These are phyloP conservation scores for Artemisia annua DNA, from an alignment of 129 eudicot species.

Conservation along the genomic window DNA sequence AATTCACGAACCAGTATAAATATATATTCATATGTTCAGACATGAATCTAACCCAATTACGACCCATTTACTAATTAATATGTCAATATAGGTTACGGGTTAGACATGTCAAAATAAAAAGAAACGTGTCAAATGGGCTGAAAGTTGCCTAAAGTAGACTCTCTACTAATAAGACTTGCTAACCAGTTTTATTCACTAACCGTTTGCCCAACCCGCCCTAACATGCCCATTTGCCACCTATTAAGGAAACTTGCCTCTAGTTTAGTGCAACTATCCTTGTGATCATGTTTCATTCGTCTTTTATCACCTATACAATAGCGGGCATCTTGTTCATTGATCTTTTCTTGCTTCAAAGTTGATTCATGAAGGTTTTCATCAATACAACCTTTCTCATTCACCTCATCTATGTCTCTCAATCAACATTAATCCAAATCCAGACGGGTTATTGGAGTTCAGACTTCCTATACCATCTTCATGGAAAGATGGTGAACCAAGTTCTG, in stretches of 20 bases:
- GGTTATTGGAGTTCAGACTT: too few relatives aligned
- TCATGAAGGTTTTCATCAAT: constrained; percentile 17
- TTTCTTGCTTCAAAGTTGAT: constrained; percentile 21
- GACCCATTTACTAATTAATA: not conserved
- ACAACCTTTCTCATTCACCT: constrained; percentile 33
- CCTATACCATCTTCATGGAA: constrained; percentile 39
- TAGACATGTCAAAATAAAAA: not conserved
- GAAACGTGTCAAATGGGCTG: not conserved
- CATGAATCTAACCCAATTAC: constrained; percentile 3
- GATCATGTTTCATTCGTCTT: constrained; percentile 5
- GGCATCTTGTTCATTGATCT: constrained; percentile 27
- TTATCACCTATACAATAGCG: not conserved
- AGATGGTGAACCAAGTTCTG: constrained; percentile 69
- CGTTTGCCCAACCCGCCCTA: not conserved
- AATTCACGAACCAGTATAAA: not conserved
- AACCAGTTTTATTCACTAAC: not conserved
- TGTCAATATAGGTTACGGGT: not conserved
- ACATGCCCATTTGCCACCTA: not conserved
- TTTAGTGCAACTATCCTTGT: constrained; percentile 16
- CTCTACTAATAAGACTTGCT: not conserved
- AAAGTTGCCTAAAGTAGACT: not conserved
- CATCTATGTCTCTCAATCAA: constrained; percentile 40
- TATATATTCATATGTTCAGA: too few relatives aligned
- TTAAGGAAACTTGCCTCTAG: constrained; percentile 38
- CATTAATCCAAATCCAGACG: constrained; percentile 36